Evolutionary conservation across 2,329 filamentous ascomycete genomes (phyloP), one percentile per base, ranked within the genome.

Genomic region (Bipolaris sorokiniana): DNA sequence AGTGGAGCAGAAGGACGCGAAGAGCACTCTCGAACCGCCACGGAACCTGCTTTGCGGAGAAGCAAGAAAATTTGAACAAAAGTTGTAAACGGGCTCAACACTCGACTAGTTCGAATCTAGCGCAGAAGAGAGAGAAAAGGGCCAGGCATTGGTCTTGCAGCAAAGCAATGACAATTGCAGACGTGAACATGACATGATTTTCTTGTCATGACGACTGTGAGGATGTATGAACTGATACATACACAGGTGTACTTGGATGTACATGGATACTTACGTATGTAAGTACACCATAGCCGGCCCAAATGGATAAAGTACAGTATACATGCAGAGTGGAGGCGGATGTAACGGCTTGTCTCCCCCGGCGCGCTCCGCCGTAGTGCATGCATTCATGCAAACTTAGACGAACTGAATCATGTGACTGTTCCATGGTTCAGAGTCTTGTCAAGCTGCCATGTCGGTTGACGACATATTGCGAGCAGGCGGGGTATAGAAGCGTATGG

Each of bases 401-500:
- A 16, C 9, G 37, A 20, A 11, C 7, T 52, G 49, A 51, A 53
- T 55, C 54, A 55, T 51, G 49, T 49, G 31, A 28, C 26, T 48
- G 22, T 40, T 45, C 50, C 31, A 48, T 53, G 46, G 7, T 40
- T 26, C 26, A 34, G 42, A 38, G 40, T 48, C 54, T 56, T 50
- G 53, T 38, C 22, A 15, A 26, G 31, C 28, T 22, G 10, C 7
- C 16, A 9, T 28, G 41, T 11, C 16, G 11, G 20, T 51, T 64
- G 59, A 62, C 59, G 62, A 53, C 52, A 59, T 61, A 48, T 59
- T 36, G 56, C 56, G 56, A 36, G 48, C 6, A 5, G 20, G 16
- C 28, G 16, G 15, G 33, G 42, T 37, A 5, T 13, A 11, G 5
- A 9, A 10, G 16, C 34, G 10, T 42, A 42, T 42, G 15, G 13